Conservation (phyloP, 2,329 filamentous ascomycete genomes). For the Bipolaris victoriae region DNA sequence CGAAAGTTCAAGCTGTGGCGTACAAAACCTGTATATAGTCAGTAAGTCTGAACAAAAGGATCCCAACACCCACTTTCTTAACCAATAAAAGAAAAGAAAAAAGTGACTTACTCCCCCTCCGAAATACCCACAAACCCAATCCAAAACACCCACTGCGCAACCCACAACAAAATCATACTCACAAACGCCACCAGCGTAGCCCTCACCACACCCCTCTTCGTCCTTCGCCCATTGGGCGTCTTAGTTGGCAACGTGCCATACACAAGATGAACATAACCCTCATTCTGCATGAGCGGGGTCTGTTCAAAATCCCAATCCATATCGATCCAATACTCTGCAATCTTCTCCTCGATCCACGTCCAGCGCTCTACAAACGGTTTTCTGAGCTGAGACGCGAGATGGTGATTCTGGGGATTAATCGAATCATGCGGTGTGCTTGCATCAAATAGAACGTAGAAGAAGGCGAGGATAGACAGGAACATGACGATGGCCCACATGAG, state of each 20-base stretch:
- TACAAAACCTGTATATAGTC: slow-evolving; percentile 32
- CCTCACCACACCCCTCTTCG: slow-evolving; percentile 11
- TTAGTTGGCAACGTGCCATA: slow-evolving; percentile 26
- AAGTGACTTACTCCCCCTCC: slow-evolving; percentile 27
- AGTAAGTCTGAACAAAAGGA: slow-evolving; percentile 18
- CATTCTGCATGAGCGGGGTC: slow-evolving; percentile 9
- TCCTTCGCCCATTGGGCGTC: background rate
- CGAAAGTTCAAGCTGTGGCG: slow-evolving; percentile 31
- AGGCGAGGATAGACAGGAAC: slow-evolving; percentile 7
- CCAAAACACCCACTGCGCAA: slow-evolving; percentile 43
- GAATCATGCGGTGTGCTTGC: background rate
- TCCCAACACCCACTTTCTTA: too few relatives aligned
- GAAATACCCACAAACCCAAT: slow-evolving; percentile 34
- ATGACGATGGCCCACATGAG: slow-evolving; percentile 34
- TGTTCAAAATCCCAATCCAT: slow-evolving; percentile 13
- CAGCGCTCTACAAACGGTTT: slow-evolving; percentile 5
- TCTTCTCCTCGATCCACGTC: slow-evolving; percentile 10
- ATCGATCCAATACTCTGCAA: slow-evolving; percentile 11
- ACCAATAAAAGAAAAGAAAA: too few relatives aligned
- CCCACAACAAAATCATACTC: slow-evolving; percentile 32
- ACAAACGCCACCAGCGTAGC: slow-evolving; percentile 18
- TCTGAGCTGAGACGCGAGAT: slow-evolving; percentile 7
- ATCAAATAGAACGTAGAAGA: slow-evolving; percentile 9
- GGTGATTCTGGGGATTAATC: background rate
- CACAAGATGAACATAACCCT: background rate